These are phyloP conservation scores for Strigomonas culicis DNA, from an alignment of 208 protist genomes.

Conservation along the genomic window DNA sequence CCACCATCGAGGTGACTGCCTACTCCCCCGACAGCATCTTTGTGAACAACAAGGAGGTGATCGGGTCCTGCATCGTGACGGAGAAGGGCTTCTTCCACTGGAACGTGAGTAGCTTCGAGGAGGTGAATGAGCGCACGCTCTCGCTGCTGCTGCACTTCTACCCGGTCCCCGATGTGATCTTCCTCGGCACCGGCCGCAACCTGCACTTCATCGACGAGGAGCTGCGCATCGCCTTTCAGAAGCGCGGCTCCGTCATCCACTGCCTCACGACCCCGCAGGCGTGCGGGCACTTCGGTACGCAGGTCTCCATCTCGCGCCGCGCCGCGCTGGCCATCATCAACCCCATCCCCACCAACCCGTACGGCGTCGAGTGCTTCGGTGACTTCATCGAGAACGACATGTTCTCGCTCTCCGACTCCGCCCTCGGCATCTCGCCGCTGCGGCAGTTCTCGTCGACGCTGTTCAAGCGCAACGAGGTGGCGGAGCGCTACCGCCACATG, in stretches of 20 bases:
- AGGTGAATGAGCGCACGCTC: slow-evolving; percentile 83
- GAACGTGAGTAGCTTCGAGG: slow-evolving; percentile 87
- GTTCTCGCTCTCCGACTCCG: slow-evolving; percentile 81
- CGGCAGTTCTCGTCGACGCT: slow-evolving; percentile 71
- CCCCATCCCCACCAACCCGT: slow-evolving; percentile 83
- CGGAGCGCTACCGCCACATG: slow-evolving; percentile 84
- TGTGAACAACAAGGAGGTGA: slow-evolving; percentile 87
- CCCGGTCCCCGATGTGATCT: slow-evolving; percentile 84
- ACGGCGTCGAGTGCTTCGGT: slow-evolving; percentile 88
- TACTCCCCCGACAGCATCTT: slow-evolving; percentile 88
- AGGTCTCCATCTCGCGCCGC: slow-evolving; percentile 78
- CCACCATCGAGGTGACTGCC: slow-evolving; percentile 72
- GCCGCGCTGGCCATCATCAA: slow-evolving; percentile 80
- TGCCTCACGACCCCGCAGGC: slow-evolving; percentile 86
- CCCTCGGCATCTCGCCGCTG: slow-evolving; percentile 72
- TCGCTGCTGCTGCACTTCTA: slow-evolving; percentile 84
- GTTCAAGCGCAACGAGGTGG: slow-evolving; percentile 75
- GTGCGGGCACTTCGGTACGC: slow-evolving; percentile 78
- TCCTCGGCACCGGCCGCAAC: slow-evolving; percentile 83
- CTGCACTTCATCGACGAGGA: slow-evolving; percentile 88
- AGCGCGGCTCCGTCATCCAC: slow-evolving; percentile 80
- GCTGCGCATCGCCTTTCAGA: slow-evolving; percentile 82
- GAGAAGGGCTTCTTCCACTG: slow-evolving; percentile 86
- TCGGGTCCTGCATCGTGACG: slow-evolving; percentile 89
- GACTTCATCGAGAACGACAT: slow-evolving; percentile 91